Percentiles rank a stretch among this genome's conserved stretches.
phyloP scores from a whole-genome alignment of 2,329 filamentous ascomycete genomes.

The Apiospora malaysiana region DNA sequence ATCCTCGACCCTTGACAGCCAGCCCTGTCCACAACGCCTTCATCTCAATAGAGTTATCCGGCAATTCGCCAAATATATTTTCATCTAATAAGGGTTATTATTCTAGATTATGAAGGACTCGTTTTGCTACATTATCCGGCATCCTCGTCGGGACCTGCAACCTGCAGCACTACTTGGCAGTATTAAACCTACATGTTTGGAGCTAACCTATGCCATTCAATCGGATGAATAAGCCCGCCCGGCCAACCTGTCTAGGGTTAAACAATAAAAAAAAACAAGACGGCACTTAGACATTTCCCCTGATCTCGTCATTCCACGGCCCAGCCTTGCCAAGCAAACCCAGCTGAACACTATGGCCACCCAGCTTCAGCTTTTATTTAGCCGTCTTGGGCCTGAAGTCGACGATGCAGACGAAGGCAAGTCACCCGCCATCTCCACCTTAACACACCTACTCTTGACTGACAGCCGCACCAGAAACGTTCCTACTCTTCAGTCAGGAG shows the following conservation, averaged over 20 bases:
- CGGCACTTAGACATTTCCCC: neutral
- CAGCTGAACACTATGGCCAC: neutral
- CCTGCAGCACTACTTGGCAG: neutral
- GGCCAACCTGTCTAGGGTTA: neutral
- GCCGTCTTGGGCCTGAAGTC: conserved; percentile 50
- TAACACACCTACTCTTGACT: conserved; percentile 25
- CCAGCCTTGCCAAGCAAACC: neutral
- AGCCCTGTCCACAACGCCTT: no score
- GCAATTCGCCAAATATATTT: neutral
- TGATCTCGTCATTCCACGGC: neutral
- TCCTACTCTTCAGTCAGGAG: conserved; percentile 80
- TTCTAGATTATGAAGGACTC: neutral
- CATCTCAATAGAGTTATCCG: neutral
- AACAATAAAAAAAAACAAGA: neutral
- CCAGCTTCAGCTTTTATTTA: neutral
- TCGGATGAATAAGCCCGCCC: neutral
- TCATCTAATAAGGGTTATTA: neutral
- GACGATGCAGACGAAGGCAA: conserved; percentile 57
- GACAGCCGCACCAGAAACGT: conserved; percentile 69
- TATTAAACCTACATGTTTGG: neutral
- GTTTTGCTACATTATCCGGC: neutral
- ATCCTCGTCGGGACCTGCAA: neutral
- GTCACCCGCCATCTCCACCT: neutral
- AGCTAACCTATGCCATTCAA: neutral
- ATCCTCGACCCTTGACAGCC: no score